Percentiles rank a stretch among this genome's conserved stretches.
phyloP scores from a whole-genome alignment of 108 stramenopile species.

The Pseudonitzschia delicatissima region DNA sequence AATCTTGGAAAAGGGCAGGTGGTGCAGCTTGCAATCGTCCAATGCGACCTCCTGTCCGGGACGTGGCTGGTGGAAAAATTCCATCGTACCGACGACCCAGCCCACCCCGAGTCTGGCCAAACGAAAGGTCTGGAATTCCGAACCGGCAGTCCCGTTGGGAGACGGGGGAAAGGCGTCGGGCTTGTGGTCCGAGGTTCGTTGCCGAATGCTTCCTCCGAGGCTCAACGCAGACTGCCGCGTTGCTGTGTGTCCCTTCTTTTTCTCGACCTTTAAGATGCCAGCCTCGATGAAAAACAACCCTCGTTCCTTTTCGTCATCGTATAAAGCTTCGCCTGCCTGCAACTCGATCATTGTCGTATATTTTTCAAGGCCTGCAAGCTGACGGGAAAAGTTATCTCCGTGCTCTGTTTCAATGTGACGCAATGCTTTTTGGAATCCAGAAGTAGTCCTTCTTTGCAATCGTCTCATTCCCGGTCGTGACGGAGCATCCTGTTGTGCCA shows the following conservation, averaged over 20 bases:
- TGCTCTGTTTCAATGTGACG: slow-evolving; percentile 28
- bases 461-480: not conserved
- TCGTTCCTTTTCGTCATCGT: slow-evolving; percentile 27
- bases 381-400: slow-evolving; percentile 21
- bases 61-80: slow-evolving; percentile 20
- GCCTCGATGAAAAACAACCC: slow-evolving; percentile 71
- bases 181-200: not conserved
- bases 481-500: slow-evolving; percentile 11
- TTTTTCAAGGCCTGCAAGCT: slow-evolving; percentile 40
- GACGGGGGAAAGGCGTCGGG: too few relatives aligned
- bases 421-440: slow-evolving; percentile 10
- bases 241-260: not conserved
- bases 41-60: slow-evolving; percentile 34
- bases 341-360: slow-evolving; percentile 47
- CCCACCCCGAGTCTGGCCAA: slow-evolving; percentile 68
- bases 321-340: slow-evolving; percentile 39
- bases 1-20: slow-evolving; percentile 46
- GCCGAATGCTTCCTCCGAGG: not conserved
- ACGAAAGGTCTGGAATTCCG: slow-evolving; percentile 54
- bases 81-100: slow-evolving; percentile 49
- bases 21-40: slow-evolving; percentile 58
- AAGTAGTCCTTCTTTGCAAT: not conserved
- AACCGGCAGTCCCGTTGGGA: slow-evolving; percentile 1
- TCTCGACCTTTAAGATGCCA: slow-evolving; percentile 44
- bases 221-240: not conserved